Evolutionary conservation across 306 rosid genomes (phyloP).

Genomic region (Rubus parviflorus): DNA sequence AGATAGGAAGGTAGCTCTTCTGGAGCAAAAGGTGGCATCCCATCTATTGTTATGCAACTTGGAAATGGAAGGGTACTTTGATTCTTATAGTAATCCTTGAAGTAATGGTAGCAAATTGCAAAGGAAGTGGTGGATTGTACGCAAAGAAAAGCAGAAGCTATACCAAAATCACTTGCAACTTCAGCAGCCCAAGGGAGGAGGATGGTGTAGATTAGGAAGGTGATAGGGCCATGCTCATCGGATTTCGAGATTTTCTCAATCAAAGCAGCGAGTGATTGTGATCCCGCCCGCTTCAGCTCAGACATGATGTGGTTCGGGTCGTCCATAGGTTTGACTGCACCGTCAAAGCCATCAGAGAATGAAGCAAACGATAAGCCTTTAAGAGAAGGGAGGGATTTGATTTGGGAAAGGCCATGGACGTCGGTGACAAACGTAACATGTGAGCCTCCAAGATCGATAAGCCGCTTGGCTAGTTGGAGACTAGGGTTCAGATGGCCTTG

Average conservation of each 20-base stretch:
- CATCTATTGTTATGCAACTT: slow-evolving; percentile 2
- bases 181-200: slow-evolving; percentile 29
- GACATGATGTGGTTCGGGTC: slow-evolving; percentile 3
- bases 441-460: slow-evolving; percentile 2
- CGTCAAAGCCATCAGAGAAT: slow-evolving; percentile 16
- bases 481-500: slow-evolving; percentile 23
- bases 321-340: not conserved
- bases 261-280: slow-evolving; percentile 8
- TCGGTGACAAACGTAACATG: slow-evolving; percentile 11
- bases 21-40: slow-evolving; percentile 10
- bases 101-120: slow-evolving; percentile 17
- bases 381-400: slow-evolving; percentile 6
- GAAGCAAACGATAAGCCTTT: slow-evolving; percentile 13
- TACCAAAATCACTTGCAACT: slow-evolving; percentile 22
- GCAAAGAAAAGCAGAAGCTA: slow-evolving; percentile 27
- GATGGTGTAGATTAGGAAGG: slow-evolving; percentile 24
- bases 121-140: slow-evolving; percentile 17
- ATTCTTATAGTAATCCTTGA: not conserved
- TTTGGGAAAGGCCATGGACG: not conserved
- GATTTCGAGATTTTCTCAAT: slow-evolving; percentile 8
- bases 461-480: slow-evolving; percentile 20
- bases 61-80: not conserved
- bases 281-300: slow-evolving; percentile 15
- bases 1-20: slow-evolving; percentile 15
- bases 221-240: slow-evolving; percentile 12